phyloP scores from a whole-genome alignment of 1,139 yeast genomes.

The Candida tropicalis region DNA sequence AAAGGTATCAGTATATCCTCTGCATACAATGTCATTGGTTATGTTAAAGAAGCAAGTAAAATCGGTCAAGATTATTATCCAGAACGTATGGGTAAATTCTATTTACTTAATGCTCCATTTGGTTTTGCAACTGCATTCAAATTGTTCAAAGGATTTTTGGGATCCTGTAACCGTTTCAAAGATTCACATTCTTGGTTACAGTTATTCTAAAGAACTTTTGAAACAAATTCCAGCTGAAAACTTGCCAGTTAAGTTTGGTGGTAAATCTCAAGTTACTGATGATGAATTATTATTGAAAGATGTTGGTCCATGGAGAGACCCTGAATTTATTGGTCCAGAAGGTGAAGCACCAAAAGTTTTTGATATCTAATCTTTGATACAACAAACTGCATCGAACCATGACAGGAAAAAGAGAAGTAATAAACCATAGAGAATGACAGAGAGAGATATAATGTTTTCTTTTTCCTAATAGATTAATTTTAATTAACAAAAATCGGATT shows the following conservation, averaged over 20 bases:
- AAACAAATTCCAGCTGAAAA: slow-evolving; percentile 93
- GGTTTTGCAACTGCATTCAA: slow-evolving; percentile 95
- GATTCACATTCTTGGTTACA: slow-evolving; percentile 82
- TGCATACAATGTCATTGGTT: slow-evolving; percentile 82
- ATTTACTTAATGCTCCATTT: slow-evolving; percentile 94
- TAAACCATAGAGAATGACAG: background rate
- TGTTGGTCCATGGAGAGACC: slow-evolving; percentile 97
- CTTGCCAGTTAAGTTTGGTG: slow-evolving; percentile 90
- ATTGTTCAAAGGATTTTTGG: slow-evolving; percentile 85
- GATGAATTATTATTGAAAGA: slow-evolving; percentile 89
- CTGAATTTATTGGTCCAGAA: slow-evolving; percentile 79
- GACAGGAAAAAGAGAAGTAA: background rate
- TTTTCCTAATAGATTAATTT: no score
- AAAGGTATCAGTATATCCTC: slow-evolving; percentile 88
- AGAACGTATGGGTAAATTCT: slow-evolving; percentile 99
- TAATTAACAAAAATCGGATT: no score
- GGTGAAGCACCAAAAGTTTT: slow-evolving; percentile 77
- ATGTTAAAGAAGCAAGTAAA: slow-evolving; percentile 88
- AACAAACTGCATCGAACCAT: no score
- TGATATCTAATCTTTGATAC: slow-evolving; percentile 18
- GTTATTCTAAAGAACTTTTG: slow-evolving; percentile 78
- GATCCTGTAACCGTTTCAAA: slow-evolving; percentile 98
- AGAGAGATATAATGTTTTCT: no score
- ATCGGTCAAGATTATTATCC: slow-evolving; percentile 98
- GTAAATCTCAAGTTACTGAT: slow-evolving; percentile 64